phyloP scores from a whole-genome alignment of 768 basidiomycete genomes.

The Agrocybe chaxingu region DNA sequence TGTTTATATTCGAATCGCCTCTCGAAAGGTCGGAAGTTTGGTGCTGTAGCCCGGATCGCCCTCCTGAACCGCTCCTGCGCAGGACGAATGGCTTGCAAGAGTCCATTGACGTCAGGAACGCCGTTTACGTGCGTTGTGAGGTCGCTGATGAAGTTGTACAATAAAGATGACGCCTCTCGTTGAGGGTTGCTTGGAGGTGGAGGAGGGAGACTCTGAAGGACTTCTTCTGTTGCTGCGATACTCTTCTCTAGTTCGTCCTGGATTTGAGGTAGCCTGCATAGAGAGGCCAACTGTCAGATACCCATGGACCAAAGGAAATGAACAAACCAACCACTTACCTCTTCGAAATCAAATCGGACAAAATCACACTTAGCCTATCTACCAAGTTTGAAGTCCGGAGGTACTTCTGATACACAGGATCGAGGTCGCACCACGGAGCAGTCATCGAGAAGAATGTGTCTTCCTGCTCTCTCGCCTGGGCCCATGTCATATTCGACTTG shows the following conservation, averaged over 20 bases:
- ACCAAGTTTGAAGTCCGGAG: conserved; percentile 58
- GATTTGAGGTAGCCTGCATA: conserved; percentile 56
- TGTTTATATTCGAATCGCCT: conserved; percentile 7
- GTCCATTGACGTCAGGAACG: conserved; percentile 44
- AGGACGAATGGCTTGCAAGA: conserved; percentile 55
- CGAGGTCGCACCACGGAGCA: conserved; percentile 54
- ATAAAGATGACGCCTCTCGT: conserved; percentile 48
- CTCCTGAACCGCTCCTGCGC: conserved; percentile 43
- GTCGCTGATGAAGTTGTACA: conserved; percentile 46
- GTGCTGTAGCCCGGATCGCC: conserved; percentile 50
- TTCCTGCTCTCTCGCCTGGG: conserved; percentile 55
- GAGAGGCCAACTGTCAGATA: conserved; percentile 4
- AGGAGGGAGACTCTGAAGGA: conserved; percentile 35
- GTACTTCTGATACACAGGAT: conserved; percentile 44
- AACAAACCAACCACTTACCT: conserved; percentile 33
- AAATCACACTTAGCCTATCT: conserved; percentile 51
- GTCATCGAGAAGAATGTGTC: conserved; percentile 52
- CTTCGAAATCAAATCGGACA: conserved; percentile 62
- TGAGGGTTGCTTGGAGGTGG: conserved; percentile 54
- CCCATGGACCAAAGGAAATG: conserved; percentile 10
- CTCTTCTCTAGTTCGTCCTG: conserved; percentile 52
- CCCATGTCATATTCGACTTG: conserved; percentile 54
- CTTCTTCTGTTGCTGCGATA: conserved; percentile 35
- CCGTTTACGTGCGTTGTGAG: conserved; percentile 48
- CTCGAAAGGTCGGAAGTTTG: conserved; percentile 53